A percentile compares a stretch with the other conserved stretches of the same genome.
Conservation (phyloP, 2,329 filamentous ascomycete genomes). For the Diaporthe longicolla region DNA sequence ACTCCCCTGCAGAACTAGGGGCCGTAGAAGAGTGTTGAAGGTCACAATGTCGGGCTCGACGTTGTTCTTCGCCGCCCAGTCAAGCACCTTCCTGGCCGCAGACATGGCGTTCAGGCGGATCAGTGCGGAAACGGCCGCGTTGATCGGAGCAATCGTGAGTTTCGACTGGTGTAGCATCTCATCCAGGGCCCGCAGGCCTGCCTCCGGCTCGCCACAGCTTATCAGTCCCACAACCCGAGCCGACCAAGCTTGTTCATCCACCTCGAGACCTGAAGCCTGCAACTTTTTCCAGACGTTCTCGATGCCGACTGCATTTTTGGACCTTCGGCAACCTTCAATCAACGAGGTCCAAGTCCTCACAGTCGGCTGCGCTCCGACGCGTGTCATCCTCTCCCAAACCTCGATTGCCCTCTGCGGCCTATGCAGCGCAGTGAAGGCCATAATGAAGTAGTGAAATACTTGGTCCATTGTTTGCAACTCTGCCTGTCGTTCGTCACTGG, state of each 20-base stretch:
- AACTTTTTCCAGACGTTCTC: slow-evolving; percentile 78
- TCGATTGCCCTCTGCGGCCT: slow-evolving; percentile 49
- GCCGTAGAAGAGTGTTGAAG: slow-evolving; percentile 79
- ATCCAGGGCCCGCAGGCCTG: slow-evolving; percentile 74
- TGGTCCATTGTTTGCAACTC: slow-evolving; percentile 43
- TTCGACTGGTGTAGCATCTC: slow-evolving; percentile 70
- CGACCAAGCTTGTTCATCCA: slow-evolving; percentile 79
- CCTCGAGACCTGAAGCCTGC: slow-evolving; percentile 66
- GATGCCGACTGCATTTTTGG: slow-evolving; percentile 71
- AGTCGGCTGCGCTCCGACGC: slow-evolving; percentile 68
- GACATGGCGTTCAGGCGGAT: slow-evolving; percentile 62
- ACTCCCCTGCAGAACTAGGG: slow-evolving; percentile 66
- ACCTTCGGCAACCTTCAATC: slow-evolving; percentile 77
- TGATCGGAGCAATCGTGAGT: slow-evolving; percentile 70
- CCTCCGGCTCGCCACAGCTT: slow-evolving; percentile 63
- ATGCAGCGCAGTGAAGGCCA: slow-evolving; percentile 51
- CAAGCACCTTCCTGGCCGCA: slow-evolving; percentile 67
- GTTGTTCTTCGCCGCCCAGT: slow-evolving; percentile 70
- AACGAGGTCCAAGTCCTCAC: slow-evolving; percentile 79
- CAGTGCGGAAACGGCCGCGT: slow-evolving; percentile 77
- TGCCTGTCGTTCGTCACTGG: slow-evolving; percentile 41
- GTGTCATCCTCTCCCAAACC: slow-evolving; percentile 59
- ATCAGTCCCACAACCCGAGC: slow-evolving; percentile 78
- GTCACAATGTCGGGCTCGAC: slow-evolving; percentile 70
- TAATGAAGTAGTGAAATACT: slow-evolving; percentile 54